Evolutionary conservation across 2,329 filamentous ascomycete genomes (phyloP).

Genomic region (Canariomyces notabilis): DNA sequence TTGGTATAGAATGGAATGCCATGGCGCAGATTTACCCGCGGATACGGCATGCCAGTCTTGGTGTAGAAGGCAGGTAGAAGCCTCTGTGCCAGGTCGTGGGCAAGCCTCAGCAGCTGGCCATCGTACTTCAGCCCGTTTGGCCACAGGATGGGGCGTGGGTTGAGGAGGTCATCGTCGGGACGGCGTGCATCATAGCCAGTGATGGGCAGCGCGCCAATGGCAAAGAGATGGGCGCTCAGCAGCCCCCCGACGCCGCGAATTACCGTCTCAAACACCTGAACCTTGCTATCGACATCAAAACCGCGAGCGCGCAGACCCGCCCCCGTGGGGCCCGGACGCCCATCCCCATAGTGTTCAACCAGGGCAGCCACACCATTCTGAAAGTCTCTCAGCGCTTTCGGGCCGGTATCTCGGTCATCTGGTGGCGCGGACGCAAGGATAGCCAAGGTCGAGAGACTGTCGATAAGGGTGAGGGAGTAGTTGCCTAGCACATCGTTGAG

Average conservation of each 20-base stretch:
- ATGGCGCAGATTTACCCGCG: constrained; percentile 82
- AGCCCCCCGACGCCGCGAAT: constrained; percentile 89
- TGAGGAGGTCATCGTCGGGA: constrained; percentile 38
- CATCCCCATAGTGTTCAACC: constrained; percentile 82
- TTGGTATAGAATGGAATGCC: constrained; percentile 91
- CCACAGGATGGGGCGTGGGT: constrained; percentile 61
- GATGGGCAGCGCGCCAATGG: constrained; percentile 84
- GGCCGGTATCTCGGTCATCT: constrained; percentile 46
- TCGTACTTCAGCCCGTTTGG: constrained; percentile 75
- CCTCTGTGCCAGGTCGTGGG: constrained; percentile 75
- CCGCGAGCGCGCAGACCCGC: constrained; percentile 69
- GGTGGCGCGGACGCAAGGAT: constrained; percentile 76
- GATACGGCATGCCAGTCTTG: constrained; percentile 86
- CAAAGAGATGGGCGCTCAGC: constrained; percentile 89
- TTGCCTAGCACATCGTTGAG: constrained; percentile 95
- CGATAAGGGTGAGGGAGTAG: constrained; percentile 92
- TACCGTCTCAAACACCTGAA: constrained; percentile 97
- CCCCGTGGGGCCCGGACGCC: constrained; percentile 61
- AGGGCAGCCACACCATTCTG: constrained; percentile 73
- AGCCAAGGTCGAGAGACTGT: constrained; percentile 89
- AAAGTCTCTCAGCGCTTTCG: constrained; percentile 66
- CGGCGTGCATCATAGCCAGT: constrained; percentile 61
- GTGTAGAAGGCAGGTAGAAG: constrained; percentile 91
- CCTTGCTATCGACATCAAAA: constrained; percentile 95
- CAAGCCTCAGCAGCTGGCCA: constrained; percentile 84